A percentile compares a stretch with the other conserved stretches of the same genome.
phyloP scores from a whole-genome alignment of 2,329 filamentous ascomycete genomes.

The Penicillium capsulatum region DNA sequence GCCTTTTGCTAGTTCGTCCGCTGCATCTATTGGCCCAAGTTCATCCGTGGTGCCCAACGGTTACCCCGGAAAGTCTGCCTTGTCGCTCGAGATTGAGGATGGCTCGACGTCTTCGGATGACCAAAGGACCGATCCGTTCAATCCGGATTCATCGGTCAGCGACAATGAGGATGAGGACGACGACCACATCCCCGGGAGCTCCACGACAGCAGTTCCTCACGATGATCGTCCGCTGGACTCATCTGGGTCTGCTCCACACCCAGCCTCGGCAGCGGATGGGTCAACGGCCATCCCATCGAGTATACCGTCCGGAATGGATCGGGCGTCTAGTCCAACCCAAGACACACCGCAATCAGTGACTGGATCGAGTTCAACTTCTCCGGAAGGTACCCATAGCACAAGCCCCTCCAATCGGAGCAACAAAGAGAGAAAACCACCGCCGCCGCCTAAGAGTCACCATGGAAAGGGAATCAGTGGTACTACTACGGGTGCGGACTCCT shows the following conservation, averaged over 20 bases:
- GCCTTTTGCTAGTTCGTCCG: slow-evolving; percentile 7
- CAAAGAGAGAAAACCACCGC: slow-evolving; percentile 62
- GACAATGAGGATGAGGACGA: slow-evolving; percentile 26
- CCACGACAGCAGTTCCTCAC: slow-evolving; percentile 8
- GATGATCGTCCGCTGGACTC: slow-evolving; percentile 13
- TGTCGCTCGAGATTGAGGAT: slow-evolving; percentile 22
- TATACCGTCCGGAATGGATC: not conserved
- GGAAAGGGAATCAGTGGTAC: slow-evolving; percentile 64
- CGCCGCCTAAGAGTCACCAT: slow-evolving; percentile 69
- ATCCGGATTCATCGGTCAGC: slow-evolving; percentile 27
- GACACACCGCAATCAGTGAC: slow-evolving; percentile 17
- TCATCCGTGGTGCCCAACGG: slow-evolving; percentile 15
- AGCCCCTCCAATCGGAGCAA: slow-evolving; percentile 31
- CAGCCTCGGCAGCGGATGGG: slow-evolving; percentile 24
- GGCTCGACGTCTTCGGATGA: slow-evolving; percentile 32
- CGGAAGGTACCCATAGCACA: slow-evolving; percentile 51
- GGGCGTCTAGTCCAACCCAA: slow-evolving; percentile 1
- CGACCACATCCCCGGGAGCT: slow-evolving; percentile 5
- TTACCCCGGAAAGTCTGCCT: slow-evolving; percentile 19
- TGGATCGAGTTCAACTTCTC: slow-evolving; percentile 54
- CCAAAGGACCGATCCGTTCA: slow-evolving; percentile 39
- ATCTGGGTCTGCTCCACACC: slow-evolving; percentile 22
- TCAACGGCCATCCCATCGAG: slow-evolving; percentile 11
- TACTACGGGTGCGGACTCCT: slow-evolving; percentile 24
- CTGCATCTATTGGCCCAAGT: slow-evolving; percentile 4